phyloP scores from a whole-genome alignment of 1,284 basidiomycete species.

The Flammula alnicola region DNA sequence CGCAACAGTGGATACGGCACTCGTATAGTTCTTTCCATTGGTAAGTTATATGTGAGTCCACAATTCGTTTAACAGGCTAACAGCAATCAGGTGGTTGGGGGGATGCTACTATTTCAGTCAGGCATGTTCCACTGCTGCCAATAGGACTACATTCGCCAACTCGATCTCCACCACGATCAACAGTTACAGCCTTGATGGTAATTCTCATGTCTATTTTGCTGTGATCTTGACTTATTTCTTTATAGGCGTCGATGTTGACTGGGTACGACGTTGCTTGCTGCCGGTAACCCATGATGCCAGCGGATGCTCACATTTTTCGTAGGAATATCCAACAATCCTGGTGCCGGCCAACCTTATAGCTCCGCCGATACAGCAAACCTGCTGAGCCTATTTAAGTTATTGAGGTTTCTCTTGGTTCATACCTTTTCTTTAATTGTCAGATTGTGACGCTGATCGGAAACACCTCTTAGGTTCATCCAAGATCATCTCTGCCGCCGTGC shows the following conservation, averaged over 20 bases:
- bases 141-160: slow-evolving; percentile 61
- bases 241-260: slow-evolving; percentile 80
- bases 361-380: slow-evolving; percentile 70
- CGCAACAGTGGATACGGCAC: slow-evolving; percentile 61
- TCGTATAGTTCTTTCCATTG: slow-evolving; percentile 75
- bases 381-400: slow-evolving; percentile 62
- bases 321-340: slow-evolving; percentile 74
- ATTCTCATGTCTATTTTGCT: too few species aligned
- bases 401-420: slow-evolving; percentile 69
- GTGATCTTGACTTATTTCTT: too few species aligned
- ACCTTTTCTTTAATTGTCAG: too few species aligned
- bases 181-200: slow-evolving; percentile 68
- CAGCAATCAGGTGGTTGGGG: slow-evolving; percentile 50
- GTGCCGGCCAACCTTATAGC: slow-evolving; percentile 67
- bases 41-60: slow-evolving; percentile 46
- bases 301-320: slow-evolving; percentile 15
- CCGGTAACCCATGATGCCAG: slow-evolving; percentile 23
- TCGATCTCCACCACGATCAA: slow-evolving; percentile 65
- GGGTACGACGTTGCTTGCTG: too few species aligned
- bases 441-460: background rate
- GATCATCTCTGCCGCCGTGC: slow-evolving; percentile 77
- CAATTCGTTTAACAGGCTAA: slow-evolving; percentile 4
- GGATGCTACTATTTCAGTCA: slow-evolving; percentile 69
- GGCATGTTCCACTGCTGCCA: slow-evolving; percentile 52
- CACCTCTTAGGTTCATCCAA: slow-evolving; percentile 46